Evolutionary conservation across 1,139 yeast genomes (phyloP), one percentile per base, ranked within the genome.

Genomic region (Starmera stellimalicola): DNA sequence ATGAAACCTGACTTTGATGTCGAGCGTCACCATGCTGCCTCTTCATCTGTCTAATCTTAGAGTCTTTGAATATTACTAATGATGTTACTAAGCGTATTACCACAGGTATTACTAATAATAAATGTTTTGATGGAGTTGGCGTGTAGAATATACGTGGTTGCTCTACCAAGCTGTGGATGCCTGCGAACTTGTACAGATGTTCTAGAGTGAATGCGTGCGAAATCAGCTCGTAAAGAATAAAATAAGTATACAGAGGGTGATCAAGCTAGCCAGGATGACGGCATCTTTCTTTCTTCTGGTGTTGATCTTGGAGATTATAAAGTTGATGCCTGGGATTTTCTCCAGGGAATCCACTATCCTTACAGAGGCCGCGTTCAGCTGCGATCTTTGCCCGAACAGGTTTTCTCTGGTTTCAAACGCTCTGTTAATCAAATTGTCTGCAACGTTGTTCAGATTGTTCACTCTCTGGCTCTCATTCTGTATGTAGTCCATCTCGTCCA

Each of bases 321-420:
- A 73, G 51, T 80, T 82, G 31, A 91, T 62, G 1, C 96, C 97
- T 0, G 98, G 98, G 29, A 91, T 70, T 32, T 70, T 56, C 46
- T 72, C 75, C 31, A 87, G 60, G 1, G 82, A 66, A 29, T 70
- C 70, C 41, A 76, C 63, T 41, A 88, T 63, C 38, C 74, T 66
- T 41, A 73, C 67, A 42, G 79, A 85, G 11, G 94, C 82, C 42
- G 65, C 73, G 33, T 68, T 65, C 34, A 91, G 62, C 11, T 71
- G 58, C 29, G 69, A 70, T 37, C 94, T 66, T 58, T 91, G 98
- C 33, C 77, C 66, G 35, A 70, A 48, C 36, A 91, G 70, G 51
- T 83, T 94, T 42, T 91, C 96, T 41, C 97, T 65, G 0, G 98
- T 87, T 45, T 80, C 82, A 57, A 76, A 80, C 1, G 96, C 98